These are phyloP conservation scores for Eucalyptus curtisii DNA, from an alignment of 345 rosid species.

Conservation along the genomic window DNA sequence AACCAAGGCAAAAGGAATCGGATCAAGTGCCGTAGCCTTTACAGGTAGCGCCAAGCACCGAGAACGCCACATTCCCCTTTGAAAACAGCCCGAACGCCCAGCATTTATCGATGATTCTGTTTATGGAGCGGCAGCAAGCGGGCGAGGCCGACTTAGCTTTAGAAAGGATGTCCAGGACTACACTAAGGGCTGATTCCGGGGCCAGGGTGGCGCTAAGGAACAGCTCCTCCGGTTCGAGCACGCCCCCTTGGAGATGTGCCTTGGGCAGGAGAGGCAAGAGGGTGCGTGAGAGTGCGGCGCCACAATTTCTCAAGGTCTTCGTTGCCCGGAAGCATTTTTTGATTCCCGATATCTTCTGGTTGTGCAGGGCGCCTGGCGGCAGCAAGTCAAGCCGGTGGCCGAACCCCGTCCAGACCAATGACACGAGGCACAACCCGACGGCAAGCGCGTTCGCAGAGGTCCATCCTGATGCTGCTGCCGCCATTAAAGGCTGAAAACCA, in stretches of 20 bases:
- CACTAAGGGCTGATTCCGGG: not conserved
- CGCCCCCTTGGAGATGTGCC: not conserved
- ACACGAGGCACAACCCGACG: no score
- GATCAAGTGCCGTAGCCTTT: not conserved
- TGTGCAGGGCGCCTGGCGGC: no score
- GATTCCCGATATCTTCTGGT: no score
- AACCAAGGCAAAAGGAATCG: not conserved
- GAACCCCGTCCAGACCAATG: no score
- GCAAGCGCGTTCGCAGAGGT: no score
- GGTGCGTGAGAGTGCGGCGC: accelerated
- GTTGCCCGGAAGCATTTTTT: not conserved
- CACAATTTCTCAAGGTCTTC: not conserved
- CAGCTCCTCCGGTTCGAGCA: not conserved
- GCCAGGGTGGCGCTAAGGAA: not conserved
- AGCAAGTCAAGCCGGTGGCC: no score
- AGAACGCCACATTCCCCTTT: not conserved
- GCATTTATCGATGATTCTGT: not conserved
- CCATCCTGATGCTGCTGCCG: not conserved
- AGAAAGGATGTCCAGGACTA: not conserved
- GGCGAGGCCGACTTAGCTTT: not conserved
- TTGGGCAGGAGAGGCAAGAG: not conserved
- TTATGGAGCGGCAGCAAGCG: not conserved
- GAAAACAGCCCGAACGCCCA: not conserved
- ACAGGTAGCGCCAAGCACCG: not conserved
- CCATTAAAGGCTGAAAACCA: not conserved